Base-by-base conservation (phyloP, 179 eudicot genomes). In the Spergularia azorica region DNA sequence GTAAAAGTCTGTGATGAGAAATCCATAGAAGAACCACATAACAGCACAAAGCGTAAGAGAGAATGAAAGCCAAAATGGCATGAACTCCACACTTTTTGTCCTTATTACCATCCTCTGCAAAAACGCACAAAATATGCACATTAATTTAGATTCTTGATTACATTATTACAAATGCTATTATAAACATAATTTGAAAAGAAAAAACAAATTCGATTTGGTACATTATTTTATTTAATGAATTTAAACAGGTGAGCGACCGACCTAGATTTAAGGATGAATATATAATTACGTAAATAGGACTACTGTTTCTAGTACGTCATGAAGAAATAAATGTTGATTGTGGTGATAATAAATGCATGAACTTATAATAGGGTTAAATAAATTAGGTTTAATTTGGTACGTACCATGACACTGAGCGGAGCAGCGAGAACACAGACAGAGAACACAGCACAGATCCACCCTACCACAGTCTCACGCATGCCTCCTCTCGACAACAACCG, bases 351-450 rank as follows among this genome's bases (percentile, higher is more conserved):
- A 5, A 58, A 41, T 56, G 14, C 15, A n/a, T 1, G 36, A 38
- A 39, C 17, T 41, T 12, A 16, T 2, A 48, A 58, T 26, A 51
- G 15, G 16, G 57, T 1, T 12, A 52, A 16, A 38, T 38, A 10
- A 16, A 64, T 0, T 12, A 16, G 8, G 20, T 18, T 9, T 17
- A 6, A 21, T 15, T 1, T 1, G 8, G 6, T 13, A 68, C 78
- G 54, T 93, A 92, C 98, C 89, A 92, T 89, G n/a, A 87, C 85
- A 60, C 92, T 90, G 8, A 94, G 94, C 55, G 98, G 98, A 76
- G 98, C 90, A 43, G 88, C 90, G 41, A 92, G 92, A 77, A 90
- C 93, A 54, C 89, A 80, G 57, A 90, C 89, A 12, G 95, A 91
- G 73, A 92, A 92, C 41, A 81, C 85, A 6, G 89, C 95, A 65